Evolutionary conservation across 164 flowering plant genomes (phyloP), one percentile per base, ranked within the genome.

Genomic region (Protea cynaroides): DNA sequence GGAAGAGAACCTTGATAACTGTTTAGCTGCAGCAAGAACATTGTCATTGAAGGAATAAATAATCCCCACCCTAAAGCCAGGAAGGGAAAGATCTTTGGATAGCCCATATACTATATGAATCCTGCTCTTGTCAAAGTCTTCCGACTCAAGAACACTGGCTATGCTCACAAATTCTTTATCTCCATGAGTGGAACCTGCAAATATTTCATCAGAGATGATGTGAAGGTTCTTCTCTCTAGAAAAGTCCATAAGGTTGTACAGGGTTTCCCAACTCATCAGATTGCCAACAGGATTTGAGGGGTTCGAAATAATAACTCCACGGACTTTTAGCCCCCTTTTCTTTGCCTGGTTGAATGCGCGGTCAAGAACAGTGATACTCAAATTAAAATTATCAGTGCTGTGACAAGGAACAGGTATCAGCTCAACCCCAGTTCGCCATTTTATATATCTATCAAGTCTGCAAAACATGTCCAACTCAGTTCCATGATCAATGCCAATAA

Each of bases 321-420:
- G 87, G 53, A 95, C 89, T 79, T 78, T 89, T 37, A 79, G 49
- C 19, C 97, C 94, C 19, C 97, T 89, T 69, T 90, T 95, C 78
- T 77, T 95, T 13, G 98, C 96, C 72, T 90, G 99, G 77, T 72
- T 84, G 79, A 84, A 92, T 25, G 96, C 90, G 37, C 81, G 85
- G 50, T 95, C 96, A 49, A 95, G 85, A 54, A 94, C 79, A 59
- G 78, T 72, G 23, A 86, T 76, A 61, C 85, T 86, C 62, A 86
- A 25, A 65, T 53, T 78, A 77, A 95, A 95, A 72, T 78, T 82
- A 69, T 95, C 97, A 22, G 94, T 78, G 68, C 91, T 88, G 47
- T 98, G 86, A 64, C 99, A 95, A 15, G 94, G 97, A 69, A 92
- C 97, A n/a, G 92, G 96, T 55, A 95, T 82, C 43, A 92, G 74